phyloP scores from a whole-genome alignment of 768 basidiomycete species.

The Boletus pseudopeckii region DNA sequence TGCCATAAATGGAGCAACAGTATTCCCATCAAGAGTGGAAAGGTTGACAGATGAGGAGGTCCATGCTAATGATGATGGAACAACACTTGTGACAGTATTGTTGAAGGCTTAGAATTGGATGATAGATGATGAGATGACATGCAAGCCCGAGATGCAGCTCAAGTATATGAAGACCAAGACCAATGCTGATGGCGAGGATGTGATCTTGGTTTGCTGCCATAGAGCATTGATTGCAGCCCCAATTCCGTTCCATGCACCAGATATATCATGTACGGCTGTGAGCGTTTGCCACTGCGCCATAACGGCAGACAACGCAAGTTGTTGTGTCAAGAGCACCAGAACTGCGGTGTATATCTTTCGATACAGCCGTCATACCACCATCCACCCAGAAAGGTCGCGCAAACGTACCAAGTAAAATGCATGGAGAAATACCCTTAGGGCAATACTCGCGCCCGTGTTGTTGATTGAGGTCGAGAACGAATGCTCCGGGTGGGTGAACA shows the following conservation, averaged over 20 bases:
- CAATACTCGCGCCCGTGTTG: not conserved
- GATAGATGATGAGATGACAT: conserved; percentile 24
- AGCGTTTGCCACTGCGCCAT: no score
- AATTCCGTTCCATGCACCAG: no score
- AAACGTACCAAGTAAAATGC: conserved; percentile 4
- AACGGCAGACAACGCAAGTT: no score
- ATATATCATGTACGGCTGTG: no score
- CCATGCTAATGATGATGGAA: conserved; percentile 4
- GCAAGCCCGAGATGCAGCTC: conserved; percentile 13
- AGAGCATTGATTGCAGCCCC: no score
- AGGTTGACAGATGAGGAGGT: not conserved
- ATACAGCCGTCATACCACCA: no score
- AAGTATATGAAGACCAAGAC: not conserved
- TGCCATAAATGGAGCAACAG: no score
- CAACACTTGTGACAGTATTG: not conserved
- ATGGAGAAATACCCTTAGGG: not conserved
- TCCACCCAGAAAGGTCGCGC: no score
- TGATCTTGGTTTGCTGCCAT: no score
- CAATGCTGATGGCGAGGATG: not conserved
- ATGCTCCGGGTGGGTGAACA: conserved; percentile 5
- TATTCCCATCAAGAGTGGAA: no score
- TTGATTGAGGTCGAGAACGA: not conserved
- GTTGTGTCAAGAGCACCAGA: no score
- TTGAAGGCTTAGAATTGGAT: conserved; percentile 21
- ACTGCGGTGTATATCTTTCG: no score